Conservation (phyloP, 2,329 filamentous ascomycete species). For the Clonostachys rosea region DNA sequence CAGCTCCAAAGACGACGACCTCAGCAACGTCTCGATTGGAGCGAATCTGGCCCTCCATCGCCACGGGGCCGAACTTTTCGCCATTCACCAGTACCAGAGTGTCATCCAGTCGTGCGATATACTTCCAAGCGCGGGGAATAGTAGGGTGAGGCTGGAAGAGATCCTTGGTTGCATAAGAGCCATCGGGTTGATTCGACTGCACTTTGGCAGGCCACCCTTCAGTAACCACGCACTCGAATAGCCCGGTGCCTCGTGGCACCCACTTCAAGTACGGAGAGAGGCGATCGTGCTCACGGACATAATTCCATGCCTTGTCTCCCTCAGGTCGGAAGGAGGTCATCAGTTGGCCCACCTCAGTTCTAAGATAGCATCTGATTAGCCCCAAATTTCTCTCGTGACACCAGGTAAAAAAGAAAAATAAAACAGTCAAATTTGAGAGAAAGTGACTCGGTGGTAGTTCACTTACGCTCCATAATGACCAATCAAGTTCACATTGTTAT, state of each 20-base stretch:
- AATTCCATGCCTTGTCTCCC: conserved; percentile 19
- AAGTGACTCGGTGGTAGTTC: conserved; percentile 16
- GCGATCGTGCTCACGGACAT: conserved; percentile 9
- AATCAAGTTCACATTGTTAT: conserved; percentile 46
- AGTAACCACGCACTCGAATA: conserved; percentile 26
- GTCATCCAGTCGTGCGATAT: conserved; percentile 53
- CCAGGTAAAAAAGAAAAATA: too few species aligned
- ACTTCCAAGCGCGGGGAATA: conserved; percentile 52
- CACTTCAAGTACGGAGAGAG: conserved; percentile 3
- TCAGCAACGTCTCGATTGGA: conserved; percentile 40
- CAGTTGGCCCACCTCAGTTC: conserved; percentile 14
- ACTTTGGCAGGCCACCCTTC: conserved; percentile 51
- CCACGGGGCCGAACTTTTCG: conserved; percentile 64
- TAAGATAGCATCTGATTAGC: neutral
- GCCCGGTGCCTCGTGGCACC: conserved; percentile 18
- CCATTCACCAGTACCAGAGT: conserved; percentile 58
- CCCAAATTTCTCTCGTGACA: neutral
- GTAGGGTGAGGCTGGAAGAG: conserved; percentile 51
- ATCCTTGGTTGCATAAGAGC: conserved; percentile 59
- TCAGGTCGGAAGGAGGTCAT: conserved; percentile 16
- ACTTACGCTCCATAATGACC: conserved; percentile 49
- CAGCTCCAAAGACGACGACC: conserved; percentile 58
- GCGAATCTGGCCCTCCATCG: conserved; percentile 50
- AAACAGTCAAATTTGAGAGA: too few species aligned
- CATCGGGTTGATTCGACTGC: conserved; percentile 50